Base-by-base conservation (phyloP, 176 grass and related monocot genomes). In the Tuctoria greenei region DNA sequence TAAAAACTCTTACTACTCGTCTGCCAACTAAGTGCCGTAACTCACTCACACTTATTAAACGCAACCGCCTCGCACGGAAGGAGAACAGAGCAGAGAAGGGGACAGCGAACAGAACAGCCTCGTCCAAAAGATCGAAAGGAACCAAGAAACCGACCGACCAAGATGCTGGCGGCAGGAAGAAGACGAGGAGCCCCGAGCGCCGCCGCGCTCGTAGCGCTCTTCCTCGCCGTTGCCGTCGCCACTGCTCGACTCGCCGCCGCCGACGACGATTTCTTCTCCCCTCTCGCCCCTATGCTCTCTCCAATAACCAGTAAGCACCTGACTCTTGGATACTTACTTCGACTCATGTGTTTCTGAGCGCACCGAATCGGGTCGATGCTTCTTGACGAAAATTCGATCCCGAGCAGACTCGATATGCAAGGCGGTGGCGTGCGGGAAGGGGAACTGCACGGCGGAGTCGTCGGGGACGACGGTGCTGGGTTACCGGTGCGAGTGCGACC, bases 251-350 rank as follows among this genome's bases (percentile, higher is more conserved):
- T 36, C 0, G 36, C 54, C 44, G 75, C 6, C 31, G 31, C 31
- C 74, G 90, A 90, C 71, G 81, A 47, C 55, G 86, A 94, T 74
- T 89, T 90, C 65, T 88, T 97, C 70, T 85, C 91, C 61, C 86
- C 95, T 56, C 58, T 88, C 69, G 78, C 75, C 21, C 86, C 86
- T 1, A 66, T 94, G 57, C 59, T 90, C 59, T 55, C 93, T 35
- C 93, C 93, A 24, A 59, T 93, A 24, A 74, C 86, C 72, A 82
- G 88, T 93, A 87, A 18, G 46, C 26, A 21, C n/a, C n/a, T n/a
- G n/a, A n/a, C n/a, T n/a, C n/a, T n/a, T 65, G 35, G 5, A 2
- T 9, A 2, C 16, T 8, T 0, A n/a, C n/a, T n/a, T n/a, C 21
- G 49, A 20, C 20, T 7, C 17, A 5, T 47, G 49, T 51, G n/a